Evolutionary conservation across 345 rosid species (phyloP).

Genomic region (Eucalyptus regnans): DNA sequence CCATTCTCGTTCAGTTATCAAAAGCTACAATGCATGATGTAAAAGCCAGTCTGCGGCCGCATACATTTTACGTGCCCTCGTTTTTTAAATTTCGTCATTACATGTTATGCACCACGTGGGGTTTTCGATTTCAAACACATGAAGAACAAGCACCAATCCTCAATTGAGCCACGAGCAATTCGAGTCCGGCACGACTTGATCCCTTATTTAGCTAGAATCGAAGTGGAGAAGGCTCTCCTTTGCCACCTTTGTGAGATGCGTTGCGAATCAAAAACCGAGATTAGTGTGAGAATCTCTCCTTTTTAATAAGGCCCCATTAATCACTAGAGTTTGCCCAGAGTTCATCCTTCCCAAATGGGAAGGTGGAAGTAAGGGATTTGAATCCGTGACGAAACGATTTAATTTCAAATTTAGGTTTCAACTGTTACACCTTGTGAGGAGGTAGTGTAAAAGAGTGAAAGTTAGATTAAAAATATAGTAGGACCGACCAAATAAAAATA

Average conservation of each 20-base stretch:
- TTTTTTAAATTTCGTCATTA: background rate
- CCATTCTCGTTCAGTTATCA: background rate
- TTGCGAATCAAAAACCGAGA: background rate
- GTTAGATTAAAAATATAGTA: too few species aligned
- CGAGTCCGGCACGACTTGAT: constrained; percentile 21
- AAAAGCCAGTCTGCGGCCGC: background rate
- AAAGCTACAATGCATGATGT: background rate
- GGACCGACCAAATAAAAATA: too few species aligned
- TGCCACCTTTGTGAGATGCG: background rate
- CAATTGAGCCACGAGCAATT: background rate
- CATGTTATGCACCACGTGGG: background rate
- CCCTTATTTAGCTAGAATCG: background rate
- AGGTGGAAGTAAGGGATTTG: too few species aligned
- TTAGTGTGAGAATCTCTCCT: background rate
- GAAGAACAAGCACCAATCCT: background rate
- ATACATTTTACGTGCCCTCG: background rate
- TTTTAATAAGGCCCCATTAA: background rate
- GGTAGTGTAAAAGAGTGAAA: too few species aligned
- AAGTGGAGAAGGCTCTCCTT: background rate
- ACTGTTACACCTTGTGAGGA: too few species aligned
- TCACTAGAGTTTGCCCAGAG: accelerated
- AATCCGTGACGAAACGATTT: too few species aligned
- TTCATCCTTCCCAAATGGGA: too few species aligned
- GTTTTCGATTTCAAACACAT: background rate
- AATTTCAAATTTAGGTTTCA: too few species aligned